Percentiles rank a stretch among this genome's conserved stretches.
These are phyloP conservation scores for Eucommia ulmoides DNA, from an alignment of 257 asterid genomes.

Conservation along the genomic window DNA sequence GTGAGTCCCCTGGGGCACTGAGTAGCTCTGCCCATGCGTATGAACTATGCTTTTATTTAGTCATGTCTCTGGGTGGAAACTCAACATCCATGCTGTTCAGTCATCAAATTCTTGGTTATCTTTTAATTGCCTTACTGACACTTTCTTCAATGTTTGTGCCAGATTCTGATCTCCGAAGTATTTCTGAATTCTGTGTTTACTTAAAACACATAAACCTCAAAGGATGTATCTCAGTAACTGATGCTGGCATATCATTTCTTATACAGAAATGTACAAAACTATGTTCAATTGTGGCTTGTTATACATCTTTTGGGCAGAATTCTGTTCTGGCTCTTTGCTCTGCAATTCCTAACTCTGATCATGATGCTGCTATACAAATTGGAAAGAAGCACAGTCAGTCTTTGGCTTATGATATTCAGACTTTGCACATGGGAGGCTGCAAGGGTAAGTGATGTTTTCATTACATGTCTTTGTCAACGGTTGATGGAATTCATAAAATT, in stretches of 20 bases:
- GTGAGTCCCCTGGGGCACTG: no score
- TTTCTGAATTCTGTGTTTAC: slow-evolving; percentile 47
- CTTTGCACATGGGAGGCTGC: slow-evolving; percentile 74
- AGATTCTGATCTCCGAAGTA: slow-evolving; percentile 52
- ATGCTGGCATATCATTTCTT: slow-evolving; percentile 53
- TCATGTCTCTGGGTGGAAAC: not conserved
- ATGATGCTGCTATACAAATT: slow-evolving; percentile 11
- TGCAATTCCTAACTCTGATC: slow-evolving; percentile 15
- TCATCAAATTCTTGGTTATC: not conserved
- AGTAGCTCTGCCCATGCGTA: no score
- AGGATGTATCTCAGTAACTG: slow-evolving; percentile 69
- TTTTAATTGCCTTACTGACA: not conserved
- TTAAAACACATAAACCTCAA: slow-evolving; percentile 50
- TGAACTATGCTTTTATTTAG: no score
- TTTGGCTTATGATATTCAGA: slow-evolving; percentile 34
- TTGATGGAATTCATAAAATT: no score
- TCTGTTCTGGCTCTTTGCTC: slow-evolving; percentile 57
- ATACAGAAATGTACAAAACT: slow-evolving; percentile 47
- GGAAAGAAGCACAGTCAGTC: slow-evolving; percentile 15
- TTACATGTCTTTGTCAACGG: slow-evolving; percentile 5
- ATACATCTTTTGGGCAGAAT: slow-evolving; percentile 55
- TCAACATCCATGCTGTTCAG: slow-evolving; percentile 3
- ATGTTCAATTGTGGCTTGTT: slow-evolving; percentile 54
- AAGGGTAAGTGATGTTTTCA: slow-evolving; percentile 28
- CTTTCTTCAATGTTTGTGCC: slow-evolving; percentile 15